A percentile compares a stretch with the other conserved stretches of the same genome.
Evolutionary conservation across 805 yeast genomes (phyloP).

Genomic region (Candida stauntonica): DNA sequence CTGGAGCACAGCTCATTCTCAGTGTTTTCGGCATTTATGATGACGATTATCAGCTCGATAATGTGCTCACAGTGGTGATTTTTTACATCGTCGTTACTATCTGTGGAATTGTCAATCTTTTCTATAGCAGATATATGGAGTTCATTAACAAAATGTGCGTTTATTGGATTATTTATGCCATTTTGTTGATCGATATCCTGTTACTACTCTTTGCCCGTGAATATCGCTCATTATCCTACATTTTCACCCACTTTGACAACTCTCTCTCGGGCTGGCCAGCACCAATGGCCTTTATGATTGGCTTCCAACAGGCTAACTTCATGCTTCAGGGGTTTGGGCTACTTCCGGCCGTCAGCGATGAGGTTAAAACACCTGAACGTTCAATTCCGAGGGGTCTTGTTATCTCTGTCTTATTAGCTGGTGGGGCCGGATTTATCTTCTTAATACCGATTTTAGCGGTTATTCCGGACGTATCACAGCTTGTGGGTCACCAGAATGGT

Average conservation of each 20-base stretch:
- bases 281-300: slow-evolving; percentile 67
- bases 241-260: slow-evolving; percentile 65
- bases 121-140: slow-evolving; percentile 56
- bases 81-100: slow-evolving; percentile 52
- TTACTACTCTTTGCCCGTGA: slow-evolving; percentile 51
- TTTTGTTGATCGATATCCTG: slow-evolving; percentile 60
- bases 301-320: slow-evolving; percentile 73
- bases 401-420: slow-evolving; percentile 58
- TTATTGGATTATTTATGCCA: slow-evolving; percentile 72
- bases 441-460: slow-evolving; percentile 68
- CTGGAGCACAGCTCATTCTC: slow-evolving; percentile 70
- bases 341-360: slow-evolving; percentile 78
- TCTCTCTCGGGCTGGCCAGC: slow-evolving; percentile 74
- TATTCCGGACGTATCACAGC: slow-evolving; percentile 55
- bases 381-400: slow-evolving; percentile 73
- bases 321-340: slow-evolving; percentile 82
- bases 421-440: slow-evolving; percentile 67
- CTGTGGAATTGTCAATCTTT: slow-evolving; percentile 61
- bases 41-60: slow-evolving; percentile 53
- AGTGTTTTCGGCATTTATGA: slow-evolving; percentile 62
- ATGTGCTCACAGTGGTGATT: slow-evolving; percentile 49
- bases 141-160: slow-evolving; percentile 62
- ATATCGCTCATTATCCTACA: slow-evolving; percentile 54
- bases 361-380: slow-evolving; percentile 69
- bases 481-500: slow-evolving; percentile 59